phyloP scores from a whole-genome alignment of 1,139 yeast species.

The Yamadazyma jaroonii region DNA sequence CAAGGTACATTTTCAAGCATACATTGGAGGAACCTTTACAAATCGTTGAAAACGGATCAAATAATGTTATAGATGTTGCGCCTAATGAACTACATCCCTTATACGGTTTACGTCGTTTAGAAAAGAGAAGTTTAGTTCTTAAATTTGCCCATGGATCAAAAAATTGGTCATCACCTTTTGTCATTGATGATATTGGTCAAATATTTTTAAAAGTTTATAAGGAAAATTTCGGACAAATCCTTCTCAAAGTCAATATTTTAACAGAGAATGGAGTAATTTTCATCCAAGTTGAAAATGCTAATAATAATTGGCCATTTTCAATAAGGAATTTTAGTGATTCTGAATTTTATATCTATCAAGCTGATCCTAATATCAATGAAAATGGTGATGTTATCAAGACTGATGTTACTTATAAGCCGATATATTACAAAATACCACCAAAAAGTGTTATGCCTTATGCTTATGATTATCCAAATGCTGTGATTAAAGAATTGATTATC shows the following conservation, averaged over 20 bases:
- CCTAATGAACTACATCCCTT: slow-evolving; percentile 59
- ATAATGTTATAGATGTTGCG: slow-evolving; percentile 41
- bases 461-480: slow-evolving; percentile 95
- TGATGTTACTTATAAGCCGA: slow-evolving; percentile 60
- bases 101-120: slow-evolving; percentile 53
- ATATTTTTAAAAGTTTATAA: slow-evolving; percentile 68
- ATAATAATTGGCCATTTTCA: slow-evolving; percentile 87
- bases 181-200: slow-evolving; percentile 80
- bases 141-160: slow-evolving; percentile 59
- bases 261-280: slow-evolving; percentile 82
- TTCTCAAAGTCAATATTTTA: slow-evolving; percentile 69
- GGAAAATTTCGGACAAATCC: slow-evolving; percentile 60
- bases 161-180: slow-evolving; percentile 87
- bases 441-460: slow-evolving; percentile 97
- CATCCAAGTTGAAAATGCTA: slow-evolving; percentile 70
- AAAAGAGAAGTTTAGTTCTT: slow-evolving; percentile 53
- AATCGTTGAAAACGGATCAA: slow-evolving; percentile 69
- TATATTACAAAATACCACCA: slow-evolving; percentile 78
- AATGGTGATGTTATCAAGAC: slow-evolving; percentile 59
- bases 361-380: slow-evolving; percentile 75
- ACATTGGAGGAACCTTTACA: slow-evolving; percentile 54
- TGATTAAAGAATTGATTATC: slow-evolving; percentile 74
- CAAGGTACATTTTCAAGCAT: slow-evolving; percentile 76
- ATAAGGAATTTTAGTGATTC: slow-evolving; percentile 83
- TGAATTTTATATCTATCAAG: slow-evolving; percentile 83